Evolutionary conservation across 805 yeast species (phyloP), one percentile per base, ranked within the genome.

Genomic region (Grigorovia humatica): DNA sequence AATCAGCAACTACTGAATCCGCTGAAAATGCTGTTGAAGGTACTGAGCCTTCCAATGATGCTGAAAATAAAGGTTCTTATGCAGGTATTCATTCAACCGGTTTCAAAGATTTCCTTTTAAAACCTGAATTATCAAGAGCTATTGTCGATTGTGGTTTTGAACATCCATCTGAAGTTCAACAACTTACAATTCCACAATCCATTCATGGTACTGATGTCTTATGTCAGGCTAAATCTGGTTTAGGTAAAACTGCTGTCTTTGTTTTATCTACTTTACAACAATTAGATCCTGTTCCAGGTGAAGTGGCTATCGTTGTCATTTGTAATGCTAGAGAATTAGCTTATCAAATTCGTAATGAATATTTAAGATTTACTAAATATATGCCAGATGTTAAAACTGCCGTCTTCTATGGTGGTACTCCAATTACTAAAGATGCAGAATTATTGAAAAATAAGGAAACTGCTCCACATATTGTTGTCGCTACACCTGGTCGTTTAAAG

Each of bases 161-260:
- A 77, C 99, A 91, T 76, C 99, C 99, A 59, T 88, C 96, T 59
- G 99, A 91, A 84, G 99, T 91, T 60, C 99, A 91, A 76, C 99
- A 91, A 76, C 91, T 88, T 61, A 88, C 96, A 73, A 93, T 91
- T 66, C 99, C 99, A 51, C 98, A 93, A 75, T 87, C 97, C 52
- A 88, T 91, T 67, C 85, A 91, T 62, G 99, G 98, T 67, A 91
- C 96, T 56, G 99, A 91, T 69, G 98, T 91, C 54, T 75, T 91
- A 60, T 93, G 99, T 76, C 99, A 91, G 78, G 99, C 99, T 72
- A 91, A 93, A 77, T 93, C 99, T 47, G 99, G 99, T 85, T 79
- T 93, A 61, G 99, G 99, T 83, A 91, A 91, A 72, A 91, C 99
- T 54, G 99, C 99, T 46, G 98, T 91, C 52, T 91, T 91, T 63